Base-by-base conservation (phyloP, 768 basidiomycete species). In the Leccinum disarticulatum region DNA sequence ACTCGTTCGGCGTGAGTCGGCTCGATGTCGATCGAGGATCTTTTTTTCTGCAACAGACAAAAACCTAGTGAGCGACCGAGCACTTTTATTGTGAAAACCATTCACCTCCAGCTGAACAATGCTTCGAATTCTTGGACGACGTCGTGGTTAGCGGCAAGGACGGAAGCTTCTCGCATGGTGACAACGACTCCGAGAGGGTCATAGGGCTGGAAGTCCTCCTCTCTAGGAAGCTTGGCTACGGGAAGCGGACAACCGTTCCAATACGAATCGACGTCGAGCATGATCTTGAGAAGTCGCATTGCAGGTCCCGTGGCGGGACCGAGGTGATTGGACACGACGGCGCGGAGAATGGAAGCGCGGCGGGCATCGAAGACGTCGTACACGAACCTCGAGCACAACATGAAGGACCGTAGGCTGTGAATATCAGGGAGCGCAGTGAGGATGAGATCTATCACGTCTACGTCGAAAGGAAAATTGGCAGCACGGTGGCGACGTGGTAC, bases 31-130 rank as follows among this genome's bases (percentile, higher is more conserved):
- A 41, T n/a, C 41, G 61, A 9, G 74, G 74, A 58, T 79, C 75
- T 58, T 79, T 77, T 59, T 75, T 55, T 55, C 80, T 79, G 50
- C 30, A 46, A 46, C 13, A 14, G 22, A 38, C 17, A 36, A 36
- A 38, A 17, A 41, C 8, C 7, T 22, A 25, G 50, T 66, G 56
- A 63, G 64, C 31, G 27, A 9, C 15, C 17, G 14, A 22, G 11
- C 47, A 38, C 3, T n/a, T 9, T 30, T 49, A 1, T 6, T 2
- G 13, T 11, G 25, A 41, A 30, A 46, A 46, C 17, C 6, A 13
- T 17, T 66, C 53, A 68, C 68, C 64, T 69, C 64, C 59, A 69
- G 41, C 67, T 68, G 27, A 59, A 68, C 1, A 69, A 14, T 1
- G 50, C 48, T 11, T 68, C 68, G 5, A 69, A 15, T 13, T 63